A percentile compares a stretch with the other conserved stretches of the same genome.
Conservation (phyloP, 2,329 filamentous ascomycete genomes). For the Cladosporium sp. region DNA sequence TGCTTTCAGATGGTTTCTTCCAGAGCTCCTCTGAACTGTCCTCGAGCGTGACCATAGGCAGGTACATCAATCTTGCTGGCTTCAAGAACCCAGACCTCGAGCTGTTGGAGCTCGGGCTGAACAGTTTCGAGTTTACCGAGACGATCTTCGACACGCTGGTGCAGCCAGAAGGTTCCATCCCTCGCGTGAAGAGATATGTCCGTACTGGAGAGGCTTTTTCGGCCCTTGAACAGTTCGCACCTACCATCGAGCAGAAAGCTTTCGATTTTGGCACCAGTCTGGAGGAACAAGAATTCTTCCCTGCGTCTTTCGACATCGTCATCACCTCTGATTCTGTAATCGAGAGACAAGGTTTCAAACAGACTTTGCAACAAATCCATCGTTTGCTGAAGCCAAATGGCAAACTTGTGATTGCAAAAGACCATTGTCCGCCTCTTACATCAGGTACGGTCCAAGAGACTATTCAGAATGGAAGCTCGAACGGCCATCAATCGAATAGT, state of each 20-base stretch:
- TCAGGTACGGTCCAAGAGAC: too few species aligned
- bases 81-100: neutral
- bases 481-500: too few species aligned
- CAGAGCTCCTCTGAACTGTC: neutral
- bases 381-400: too few species aligned
- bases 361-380: too few species aligned
- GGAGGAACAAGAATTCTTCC: neutral
- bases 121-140: neutral
- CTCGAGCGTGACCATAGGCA: neutral
- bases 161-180: neutral
- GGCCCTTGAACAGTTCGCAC: neutral
- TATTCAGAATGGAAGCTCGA: too few species aligned
- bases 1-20: neutral
- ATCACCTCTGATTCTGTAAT: neutral
- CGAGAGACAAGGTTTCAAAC: neutral
- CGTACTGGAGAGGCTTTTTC: neutral
- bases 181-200: neutral
- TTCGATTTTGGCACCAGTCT: neutral
- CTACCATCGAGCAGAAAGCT: neutral
- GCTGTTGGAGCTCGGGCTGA: neutral
- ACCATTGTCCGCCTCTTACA: too few species aligned
- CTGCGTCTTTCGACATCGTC: neutral
- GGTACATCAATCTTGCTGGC: neutral
- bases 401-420: too few species aligned
- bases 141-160: neutral